Conservation (phyloP, 805 yeast genomes). For the Naumovozyma castellii region DNA sequence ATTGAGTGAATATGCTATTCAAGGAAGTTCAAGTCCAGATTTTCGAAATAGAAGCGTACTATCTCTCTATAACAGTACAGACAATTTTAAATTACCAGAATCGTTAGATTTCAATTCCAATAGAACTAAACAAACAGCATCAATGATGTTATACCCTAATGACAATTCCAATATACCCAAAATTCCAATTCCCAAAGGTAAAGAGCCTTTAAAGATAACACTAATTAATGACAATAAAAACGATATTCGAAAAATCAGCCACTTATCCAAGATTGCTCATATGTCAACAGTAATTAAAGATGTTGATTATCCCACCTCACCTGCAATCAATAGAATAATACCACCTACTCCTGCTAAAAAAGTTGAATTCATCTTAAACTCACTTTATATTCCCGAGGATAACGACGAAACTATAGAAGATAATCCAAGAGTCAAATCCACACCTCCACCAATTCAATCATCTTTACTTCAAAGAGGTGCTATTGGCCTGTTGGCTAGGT, state of each 20-base stretch:
- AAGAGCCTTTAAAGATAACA: not conserved
- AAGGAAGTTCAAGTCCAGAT: slow-evolving; percentile 24
- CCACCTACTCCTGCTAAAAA: slow-evolving; percentile 66
- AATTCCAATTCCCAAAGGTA: not conserved
- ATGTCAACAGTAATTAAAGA: slow-evolving; percentile 23
- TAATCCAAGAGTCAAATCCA: not conserved
- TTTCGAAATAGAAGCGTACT: slow-evolving; percentile 26
- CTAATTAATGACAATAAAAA: not conserved
- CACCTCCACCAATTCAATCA: not conserved
- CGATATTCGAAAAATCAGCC: slow-evolving; percentile 5
- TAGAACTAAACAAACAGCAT: slow-evolving; percentile 16
- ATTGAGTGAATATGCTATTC: slow-evolving; percentile 24
- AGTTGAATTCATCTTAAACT: slow-evolving; percentile 36
- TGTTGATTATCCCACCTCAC: slow-evolving; percentile 39
- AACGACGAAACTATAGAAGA: not conserved
- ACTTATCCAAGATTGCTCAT: slow-evolving; percentile 14
- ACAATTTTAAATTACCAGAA: slow-evolving; percentile 14
- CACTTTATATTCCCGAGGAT: slow-evolving; percentile 22
- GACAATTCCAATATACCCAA: slow-evolving; percentile 15
- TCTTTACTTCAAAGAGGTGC: slow-evolving; percentile 14
- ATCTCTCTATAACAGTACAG: slow-evolving; percentile 20
- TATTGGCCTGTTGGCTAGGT: slow-evolving; percentile 21
- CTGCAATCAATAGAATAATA: slow-evolving; percentile 35
- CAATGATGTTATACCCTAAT: slow-evolving; percentile 26
- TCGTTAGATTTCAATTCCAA: slow-evolving; percentile 1